Conservation (phyloP, 1,284 basidiomycete genomes). For the Fomitopsis palustris region DNA sequence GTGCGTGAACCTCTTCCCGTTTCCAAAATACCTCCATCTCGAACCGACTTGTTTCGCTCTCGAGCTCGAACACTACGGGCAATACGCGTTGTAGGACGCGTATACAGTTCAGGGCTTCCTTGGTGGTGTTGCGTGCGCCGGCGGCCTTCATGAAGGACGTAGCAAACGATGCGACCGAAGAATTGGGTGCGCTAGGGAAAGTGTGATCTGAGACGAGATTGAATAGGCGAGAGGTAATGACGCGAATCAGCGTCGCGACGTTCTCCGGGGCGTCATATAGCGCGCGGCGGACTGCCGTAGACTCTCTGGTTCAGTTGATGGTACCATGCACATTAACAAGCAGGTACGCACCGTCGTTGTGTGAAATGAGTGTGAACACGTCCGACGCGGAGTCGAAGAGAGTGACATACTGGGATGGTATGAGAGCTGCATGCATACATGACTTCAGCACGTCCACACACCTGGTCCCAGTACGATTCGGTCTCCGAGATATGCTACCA, state of each 20-base stretch:
- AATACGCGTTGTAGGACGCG: constrained; percentile 84
- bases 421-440: constrained; percentile 8
- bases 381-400: constrained; percentile 87
- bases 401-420: constrained; percentile 60
- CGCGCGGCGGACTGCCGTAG: constrained; percentile 66
- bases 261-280: constrained; percentile 83
- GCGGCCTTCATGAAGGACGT: constrained; percentile 60
- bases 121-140: constrained; percentile 58
- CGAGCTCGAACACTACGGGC: constrained; percentile 82
- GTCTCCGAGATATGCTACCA: constrained; percentile 65
- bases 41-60: constrained; percentile 66
- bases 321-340: neutral
- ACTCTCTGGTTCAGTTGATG: neutral
- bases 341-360: constrained; percentile 69
- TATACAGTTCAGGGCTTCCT: constrained; percentile 85
- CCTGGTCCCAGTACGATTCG: constrained; percentile 85
- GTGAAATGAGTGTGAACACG: constrained; percentile 83
- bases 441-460: constrained; percentile 30
- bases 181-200: constrained; percentile 63
- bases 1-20: constrained; percentile 45
- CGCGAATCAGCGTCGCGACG: constrained; percentile 75
- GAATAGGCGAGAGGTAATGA: constrained; percentile 74
- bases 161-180: constrained; percentile 63
- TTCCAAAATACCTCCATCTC: constrained; percentile 76
- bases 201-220: constrained; percentile 78